A percentile compares a stretch with the other conserved stretches of the same genome.
These are phyloP conservation scores for Mikania micrantha DNA, from an alignment of 129 eudicot species.

Conservation along the genomic window DNA sequence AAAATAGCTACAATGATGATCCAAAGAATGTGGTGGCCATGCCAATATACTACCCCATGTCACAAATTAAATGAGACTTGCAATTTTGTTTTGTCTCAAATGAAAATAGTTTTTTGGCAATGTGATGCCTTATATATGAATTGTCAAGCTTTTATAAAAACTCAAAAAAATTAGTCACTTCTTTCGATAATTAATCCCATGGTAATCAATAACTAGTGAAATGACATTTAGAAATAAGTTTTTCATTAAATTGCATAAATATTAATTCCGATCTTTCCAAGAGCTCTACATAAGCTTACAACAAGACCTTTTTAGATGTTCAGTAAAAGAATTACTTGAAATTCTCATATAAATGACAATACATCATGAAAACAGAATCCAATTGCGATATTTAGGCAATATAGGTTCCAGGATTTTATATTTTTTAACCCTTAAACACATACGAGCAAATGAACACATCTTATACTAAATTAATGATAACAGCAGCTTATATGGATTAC, in stretches of 20 bases:
- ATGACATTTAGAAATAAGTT: neutral
- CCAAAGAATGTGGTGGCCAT: neutral
- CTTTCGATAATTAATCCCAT: neutral
- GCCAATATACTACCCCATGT: neutral
- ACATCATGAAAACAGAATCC: neutral
- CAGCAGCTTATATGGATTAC: neutral
- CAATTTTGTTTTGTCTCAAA: neutral
- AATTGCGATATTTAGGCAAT: neutral
- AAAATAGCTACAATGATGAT: neutral
- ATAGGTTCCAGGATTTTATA: neutral
- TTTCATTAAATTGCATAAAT: neutral
- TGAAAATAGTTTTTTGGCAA: neutral
- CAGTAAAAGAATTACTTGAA: neutral
- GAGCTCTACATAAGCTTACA: neutral
- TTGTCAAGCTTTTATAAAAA: neutral
- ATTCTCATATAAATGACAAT: neutral
- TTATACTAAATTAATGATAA: neutral
- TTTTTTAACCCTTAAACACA: neutral
- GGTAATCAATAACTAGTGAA: neutral
- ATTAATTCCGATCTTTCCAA: neutral
- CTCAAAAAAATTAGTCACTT: neutral
- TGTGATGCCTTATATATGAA: neutral
- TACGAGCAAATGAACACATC: neutral
- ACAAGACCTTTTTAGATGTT: neutral
- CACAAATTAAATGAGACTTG: neutral